Evolutionary conservation across 1,139 yeast genomes (phyloP).

Genomic region (Debaryomycetaceae sp.): DNA sequence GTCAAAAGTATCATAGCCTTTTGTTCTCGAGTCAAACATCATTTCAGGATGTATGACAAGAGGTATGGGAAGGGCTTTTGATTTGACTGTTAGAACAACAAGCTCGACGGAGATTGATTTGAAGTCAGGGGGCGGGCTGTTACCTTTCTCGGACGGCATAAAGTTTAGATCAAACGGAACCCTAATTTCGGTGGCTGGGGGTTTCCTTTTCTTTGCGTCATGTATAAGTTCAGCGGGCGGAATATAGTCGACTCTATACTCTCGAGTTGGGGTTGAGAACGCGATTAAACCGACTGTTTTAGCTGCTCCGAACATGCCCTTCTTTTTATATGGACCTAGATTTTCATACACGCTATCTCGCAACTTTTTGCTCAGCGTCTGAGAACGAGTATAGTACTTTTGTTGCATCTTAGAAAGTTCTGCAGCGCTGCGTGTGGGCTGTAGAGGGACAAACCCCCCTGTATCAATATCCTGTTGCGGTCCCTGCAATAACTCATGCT

Average conservation of each 20-base stretch:
- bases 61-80: constrained; percentile 25
- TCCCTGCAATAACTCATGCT: not conserved
- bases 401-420: constrained; percentile 23
- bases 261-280: constrained; percentile 20
- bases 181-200: constrained; percentile 8
- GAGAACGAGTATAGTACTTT: constrained; percentile 16
- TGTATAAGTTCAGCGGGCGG: constrained; percentile 7
- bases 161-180: constrained; percentile 21
- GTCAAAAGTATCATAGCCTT: constrained; percentile 22
- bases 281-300: constrained; percentile 24
- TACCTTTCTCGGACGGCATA: constrained; percentile 10
- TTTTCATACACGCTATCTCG: constrained; percentile 16
- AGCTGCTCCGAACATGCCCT: constrained; percentile 19
- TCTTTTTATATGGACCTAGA: constrained; percentile 21
- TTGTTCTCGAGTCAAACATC: constrained; percentile 23
- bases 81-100: constrained; percentile 20
- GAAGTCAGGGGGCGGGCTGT: constrained; percentile 18
- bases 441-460: not conserved
- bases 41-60: constrained; percentile 25
- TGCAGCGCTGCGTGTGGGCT: constrained; percentile 11
- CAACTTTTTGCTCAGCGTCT: constrained; percentile 1
- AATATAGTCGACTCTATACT: constrained; percentile 15
- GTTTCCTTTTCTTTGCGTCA: constrained; percentile 1
- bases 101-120: constrained; percentile 21
- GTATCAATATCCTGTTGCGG: not conserved